These are phyloP conservation scores for Lactifluus echinatus DNA, from an alignment of 768 basidiomycete species.

Conservation along the genomic window DNA sequence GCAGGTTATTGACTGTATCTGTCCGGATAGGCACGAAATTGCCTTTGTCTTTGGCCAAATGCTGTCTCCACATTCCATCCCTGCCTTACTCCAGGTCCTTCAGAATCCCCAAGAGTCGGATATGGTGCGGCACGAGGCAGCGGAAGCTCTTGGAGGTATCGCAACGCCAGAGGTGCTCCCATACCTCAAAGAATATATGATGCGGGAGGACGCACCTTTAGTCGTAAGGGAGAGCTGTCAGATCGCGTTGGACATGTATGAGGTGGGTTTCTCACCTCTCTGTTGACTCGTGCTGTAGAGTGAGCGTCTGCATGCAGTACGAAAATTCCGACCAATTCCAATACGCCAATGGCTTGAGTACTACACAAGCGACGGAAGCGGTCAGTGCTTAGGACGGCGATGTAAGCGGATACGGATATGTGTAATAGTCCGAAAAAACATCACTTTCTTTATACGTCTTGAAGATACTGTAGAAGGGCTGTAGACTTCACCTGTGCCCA, in stretches of 20 bases:
- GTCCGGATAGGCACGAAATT: constrained; percentile 74
- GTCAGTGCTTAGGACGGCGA: constrained; percentile 14
- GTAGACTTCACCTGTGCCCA: too few species aligned
- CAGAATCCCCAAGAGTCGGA: constrained; percentile 66
- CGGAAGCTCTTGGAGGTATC: constrained; percentile 97
- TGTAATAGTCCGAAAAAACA: too few species aligned
- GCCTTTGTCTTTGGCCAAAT: constrained; percentile 98
- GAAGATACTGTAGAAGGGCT: too few species aligned
- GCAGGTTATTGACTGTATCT: background rate
- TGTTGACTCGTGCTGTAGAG: background rate
- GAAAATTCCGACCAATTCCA: constrained; percentile 79
- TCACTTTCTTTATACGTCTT: too few species aligned
- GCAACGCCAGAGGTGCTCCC: constrained; percentile 87
- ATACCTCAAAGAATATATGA: too few species aligned
- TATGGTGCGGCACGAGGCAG: constrained; percentile 98
- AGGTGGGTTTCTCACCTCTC: constrained; percentile 41
- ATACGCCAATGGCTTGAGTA: constrained; percentile 50
- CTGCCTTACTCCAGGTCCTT: constrained; percentile 74
- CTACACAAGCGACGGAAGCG: constrained; percentile 9
- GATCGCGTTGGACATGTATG: constrained; percentile 96
- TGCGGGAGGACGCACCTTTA: constrained; percentile 57
- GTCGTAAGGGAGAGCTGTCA: constrained; percentile 96
- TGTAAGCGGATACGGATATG: too few species aligned
- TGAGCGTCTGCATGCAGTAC: constrained; percentile 36
- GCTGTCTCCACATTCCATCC: constrained; percentile 80